Evolutionary conservation across 371 early-diverging fungal genomes (phyloP), one percentile per base, ranked within the genome.

Genomic region (Entomophthora muscae): DNA sequence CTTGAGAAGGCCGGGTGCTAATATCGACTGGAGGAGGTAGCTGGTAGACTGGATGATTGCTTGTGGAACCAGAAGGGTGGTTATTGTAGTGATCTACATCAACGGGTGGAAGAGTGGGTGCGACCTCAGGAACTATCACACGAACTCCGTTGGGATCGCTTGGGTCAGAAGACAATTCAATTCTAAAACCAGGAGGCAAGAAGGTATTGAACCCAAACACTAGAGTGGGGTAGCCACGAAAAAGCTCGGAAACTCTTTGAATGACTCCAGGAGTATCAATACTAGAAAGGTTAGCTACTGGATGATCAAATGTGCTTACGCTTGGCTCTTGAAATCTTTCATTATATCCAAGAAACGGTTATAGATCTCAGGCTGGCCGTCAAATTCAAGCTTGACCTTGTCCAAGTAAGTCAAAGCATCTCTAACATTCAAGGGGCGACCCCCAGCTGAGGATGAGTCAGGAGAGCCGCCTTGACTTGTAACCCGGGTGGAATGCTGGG

Each of bases 151-250:
- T 72, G 29, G 83, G 80, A 42, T 86, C 83, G 21, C 72, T 66
- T 0, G 87, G 83, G 66, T 91, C 86, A 32, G 77, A 73, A 2
- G 81, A 82, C 63, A 90, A 84, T 68, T 93, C 96, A 64, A 98
- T 93, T 63, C 84, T 82, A 69, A 93, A 98, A 0, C 98, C 98
- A 17, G 93, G 90, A 12, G 99, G 99, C 61, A 99, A 71, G 71
- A 99, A 99, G 0, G 98, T 96, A 74, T 99, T 99, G 78, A 99
- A 99, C 23, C 95, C 98, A 63, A 83, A 87, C 52, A 99, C 93
- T 32, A 99, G 79, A 32, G 79, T 66, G 22, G 95, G 90, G 66
- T 97, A 91, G 29, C 92, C 95, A 61, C 84, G 81, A 72, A 99
- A 99, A 59, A 99, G 77, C 12, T 78, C 78, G 21, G 95, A 93